Evolutionary conservation across 495 filamentous ascomycete species (phyloP), one percentile per base, ranked within the genome.

Genomic region (Penicillium mononematosum): DNA sequence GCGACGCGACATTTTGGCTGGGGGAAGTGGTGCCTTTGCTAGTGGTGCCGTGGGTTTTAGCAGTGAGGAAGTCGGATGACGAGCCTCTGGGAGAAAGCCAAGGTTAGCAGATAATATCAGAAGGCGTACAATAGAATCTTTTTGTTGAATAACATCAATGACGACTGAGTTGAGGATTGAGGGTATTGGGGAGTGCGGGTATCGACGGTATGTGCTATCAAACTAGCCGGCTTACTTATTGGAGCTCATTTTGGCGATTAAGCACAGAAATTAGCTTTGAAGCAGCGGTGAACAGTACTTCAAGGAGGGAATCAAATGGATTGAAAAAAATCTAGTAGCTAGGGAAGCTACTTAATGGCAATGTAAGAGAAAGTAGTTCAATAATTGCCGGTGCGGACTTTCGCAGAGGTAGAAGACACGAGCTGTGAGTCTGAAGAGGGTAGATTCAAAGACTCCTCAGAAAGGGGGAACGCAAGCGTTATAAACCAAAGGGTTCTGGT

Each of bases 221-320:
- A 19, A 36, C 29, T 14, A 12, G 24, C 4, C 16, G 6, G 22
- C 42, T 45, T 54, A 54, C 52, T n/a, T 16, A 3, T 45, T 46
- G 11, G n/a, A n/a, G 38, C 25, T 34, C 52, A 54, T 54, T n/a
- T 45, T 46, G 27, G 38, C 12, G 31, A 7, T 54, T n/a, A 17
- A 10, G 24, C 5, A 8, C 4, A 2, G 4, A 10, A 31, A 45
- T 54, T 45, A 4, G 29, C 1, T 54, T 2, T 4, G 6, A n/a
- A 20, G 50, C 5, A 10, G 14, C 29, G 31, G 52, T 36, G 31
- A 36, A 9, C 11, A 12, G 39, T 5, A 24, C 0, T 5, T 12
- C 6, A 34, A n/a, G 1, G 6, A 34, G 29, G 29, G 12, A 17
- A 49, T 5, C 6, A 9, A 34, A 3, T 27, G 22, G n/a, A 53